These are phyloP conservation scores for Candida verbasci DNA, from an alignment of 805 yeast species.

Conservation along the genomic window DNA sequence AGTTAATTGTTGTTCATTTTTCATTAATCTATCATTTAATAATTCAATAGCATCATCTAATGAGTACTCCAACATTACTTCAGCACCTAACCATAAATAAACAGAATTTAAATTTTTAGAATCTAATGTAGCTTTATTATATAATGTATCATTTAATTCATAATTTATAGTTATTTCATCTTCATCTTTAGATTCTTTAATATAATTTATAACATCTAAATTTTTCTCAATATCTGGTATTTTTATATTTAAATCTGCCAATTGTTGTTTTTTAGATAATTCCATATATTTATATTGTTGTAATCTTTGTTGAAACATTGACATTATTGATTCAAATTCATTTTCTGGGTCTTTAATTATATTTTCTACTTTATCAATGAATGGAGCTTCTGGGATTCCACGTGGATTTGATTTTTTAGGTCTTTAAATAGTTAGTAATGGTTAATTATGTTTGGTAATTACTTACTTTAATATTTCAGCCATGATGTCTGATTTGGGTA, in stretches of 20 bases:
- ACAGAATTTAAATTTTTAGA: constrained; percentile 56
- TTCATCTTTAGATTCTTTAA: constrained; percentile 42
- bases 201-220: constrained; percentile 63
- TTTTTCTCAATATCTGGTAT: constrained; percentile 92
- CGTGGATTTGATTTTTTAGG: constrained; percentile 65
- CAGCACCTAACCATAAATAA: constrained; percentile 96
- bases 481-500: not conserved
- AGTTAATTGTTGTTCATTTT: constrained; percentile 55
- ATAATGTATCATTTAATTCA: constrained; percentile 90
- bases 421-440: constrained; percentile 4
- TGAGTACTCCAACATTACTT: constrained; percentile 94
- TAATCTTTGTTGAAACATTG: constrained; percentile 77
- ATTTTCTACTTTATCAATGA: constrained; percentile 77
- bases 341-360: constrained; percentile 57
- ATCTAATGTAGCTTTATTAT: constrained; percentile 72
- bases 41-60: constrained; percentile 79
- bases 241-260: constrained; percentile 54
- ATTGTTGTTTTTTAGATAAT: constrained; percentile 45
- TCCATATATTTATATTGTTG: constrained; percentile 92
- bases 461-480: constrained; percentile 5
- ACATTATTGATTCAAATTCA: constrained; percentile 67
- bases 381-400: constrained; percentile 96
- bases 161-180: constrained; percentile 62
- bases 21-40: constrained; percentile 54
- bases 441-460: not conserved